Conservation (phyloP, 805 yeast genomes). For the Wickerhamiella spandovensis region DNA sequence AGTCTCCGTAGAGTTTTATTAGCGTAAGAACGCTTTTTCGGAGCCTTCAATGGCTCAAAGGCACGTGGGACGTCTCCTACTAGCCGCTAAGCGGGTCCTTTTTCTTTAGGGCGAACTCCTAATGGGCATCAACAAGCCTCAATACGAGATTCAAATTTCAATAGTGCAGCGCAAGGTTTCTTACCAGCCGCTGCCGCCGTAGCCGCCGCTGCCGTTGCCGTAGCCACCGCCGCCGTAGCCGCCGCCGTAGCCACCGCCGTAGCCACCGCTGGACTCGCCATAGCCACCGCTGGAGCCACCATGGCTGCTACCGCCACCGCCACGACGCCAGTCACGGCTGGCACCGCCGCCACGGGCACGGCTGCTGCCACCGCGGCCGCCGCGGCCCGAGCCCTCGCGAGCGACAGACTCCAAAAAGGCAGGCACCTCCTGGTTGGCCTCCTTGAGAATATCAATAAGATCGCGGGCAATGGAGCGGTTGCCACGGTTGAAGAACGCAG, state of each 20-base stretch:
- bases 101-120: background rate
- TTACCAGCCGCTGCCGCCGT: constrained; percentile 21
- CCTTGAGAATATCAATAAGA: constrained; percentile 70
- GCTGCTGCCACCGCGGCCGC: constrained; percentile 44
- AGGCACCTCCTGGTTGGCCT: constrained; percentile 98
- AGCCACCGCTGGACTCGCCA: constrained; percentile 19
- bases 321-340: constrained; percentile 22
- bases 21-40: background rate
- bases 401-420: constrained; percentile 66
- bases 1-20: background rate
- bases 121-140: background rate
- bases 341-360: constrained; percentile 30
- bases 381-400: constrained; percentile 54
- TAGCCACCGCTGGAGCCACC: constrained; percentile 16
- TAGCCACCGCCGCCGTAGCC: constrained; percentile 12
- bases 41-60: background rate
- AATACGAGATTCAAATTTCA: background rate
- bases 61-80: constrained; percentile 1
- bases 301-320: constrained; percentile 16
- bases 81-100: background rate
- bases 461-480: constrained; percentile 84
- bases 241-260: constrained; percentile 13
- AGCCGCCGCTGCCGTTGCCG: constrained; percentile 17
- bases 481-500: constrained; percentile 95
- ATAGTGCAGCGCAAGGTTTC: background rate